Evolutionary conservation across 305 asterid species (phyloP).

Genomic region (Plantago coronopus): DNA sequence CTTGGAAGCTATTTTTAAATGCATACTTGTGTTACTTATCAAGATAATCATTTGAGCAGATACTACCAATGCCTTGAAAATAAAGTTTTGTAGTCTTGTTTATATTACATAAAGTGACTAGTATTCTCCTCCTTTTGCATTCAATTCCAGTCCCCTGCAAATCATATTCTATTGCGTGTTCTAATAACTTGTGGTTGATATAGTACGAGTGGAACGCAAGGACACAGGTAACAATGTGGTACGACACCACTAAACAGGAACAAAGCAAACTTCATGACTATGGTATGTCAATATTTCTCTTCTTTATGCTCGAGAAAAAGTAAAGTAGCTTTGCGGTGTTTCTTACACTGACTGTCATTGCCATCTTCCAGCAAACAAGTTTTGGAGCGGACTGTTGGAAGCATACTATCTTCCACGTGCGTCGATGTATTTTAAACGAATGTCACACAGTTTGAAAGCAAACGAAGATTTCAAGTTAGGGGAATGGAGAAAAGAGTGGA

Average conservation of each 20-base stretch:
- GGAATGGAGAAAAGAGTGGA: slow-evolving; percentile 88
- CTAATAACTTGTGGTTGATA: slow-evolving; percentile 16
- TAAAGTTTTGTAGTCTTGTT: too few relatives aligned
- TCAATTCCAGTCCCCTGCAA: background rate
- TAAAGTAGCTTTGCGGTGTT: background rate
- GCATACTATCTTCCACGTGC: slow-evolving; percentile 90
- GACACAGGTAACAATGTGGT: slow-evolving; percentile 98
- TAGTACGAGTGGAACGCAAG: slow-evolving; percentile 96
- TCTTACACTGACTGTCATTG: slow-evolving; percentile 5
- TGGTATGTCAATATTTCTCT: slow-evolving; percentile 36
- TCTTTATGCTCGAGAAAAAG: background rate
- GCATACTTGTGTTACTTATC: too few relatives aligned
- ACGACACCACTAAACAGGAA: slow-evolving; percentile 46
- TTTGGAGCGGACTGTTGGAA: slow-evolving; percentile 76
- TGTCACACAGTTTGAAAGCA: slow-evolving; percentile 51
- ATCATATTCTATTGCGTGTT: background rate
- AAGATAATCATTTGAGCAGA: too few relatives aligned
- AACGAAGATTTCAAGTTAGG: slow-evolving; percentile 50
- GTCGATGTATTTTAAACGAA: slow-evolving; percentile 54
- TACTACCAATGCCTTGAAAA: too few relatives aligned
- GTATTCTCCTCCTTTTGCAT: background rate
- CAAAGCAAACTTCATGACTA: slow-evolving; percentile 93
- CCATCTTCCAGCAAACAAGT: slow-evolving; percentile 65
- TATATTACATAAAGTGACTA: too few relatives aligned
- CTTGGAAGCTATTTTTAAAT: too few relatives aligned